These are phyloP conservation scores for Podospora conica DNA, from an alignment of 495 filamentous ascomycete species.

Conservation along the genomic window DNA sequence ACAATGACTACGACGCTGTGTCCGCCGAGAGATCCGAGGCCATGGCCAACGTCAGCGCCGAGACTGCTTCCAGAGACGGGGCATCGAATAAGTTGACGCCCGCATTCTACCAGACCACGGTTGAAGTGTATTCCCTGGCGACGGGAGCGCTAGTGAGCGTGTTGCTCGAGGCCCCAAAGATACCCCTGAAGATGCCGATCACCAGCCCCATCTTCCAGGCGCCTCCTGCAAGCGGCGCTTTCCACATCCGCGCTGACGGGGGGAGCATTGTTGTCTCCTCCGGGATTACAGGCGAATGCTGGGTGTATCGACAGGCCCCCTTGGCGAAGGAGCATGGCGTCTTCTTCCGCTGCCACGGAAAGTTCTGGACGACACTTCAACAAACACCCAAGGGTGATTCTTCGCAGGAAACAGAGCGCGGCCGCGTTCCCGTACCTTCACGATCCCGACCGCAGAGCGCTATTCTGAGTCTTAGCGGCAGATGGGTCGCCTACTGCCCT, in stretches of 20 bases:
- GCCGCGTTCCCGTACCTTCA: conserved; percentile 30
- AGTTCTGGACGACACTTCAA: conserved; percentile 80
- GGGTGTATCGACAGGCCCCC: conserved; percentile 54
- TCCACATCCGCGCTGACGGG: conserved; percentile 61
- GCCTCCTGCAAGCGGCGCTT: conserved; percentile 61
- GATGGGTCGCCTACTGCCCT: conserved; percentile 83
- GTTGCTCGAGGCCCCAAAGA: conserved; percentile 53
- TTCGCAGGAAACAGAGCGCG: conserved; percentile 40
- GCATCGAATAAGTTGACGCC: conserved; percentile 13
- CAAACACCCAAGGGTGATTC: conserved; percentile 40
- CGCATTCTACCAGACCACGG: conserved; percentile 68
- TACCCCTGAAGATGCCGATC: conserved; percentile 42
- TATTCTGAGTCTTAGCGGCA: conserved; percentile 66
- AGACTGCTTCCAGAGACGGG: conserved; percentile 17
- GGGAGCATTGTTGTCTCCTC: conserved; percentile 67
- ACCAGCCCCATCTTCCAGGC: conserved; percentile 49
- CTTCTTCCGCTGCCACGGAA: conserved; percentile 65
- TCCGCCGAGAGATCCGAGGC: conserved; percentile 36
- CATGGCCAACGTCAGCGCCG: conserved; percentile 26
- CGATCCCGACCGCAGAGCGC: conserved; percentile 48
- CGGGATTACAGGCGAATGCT: conserved; percentile 78
- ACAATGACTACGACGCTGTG: conserved; percentile 34
- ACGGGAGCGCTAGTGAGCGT: conserved; percentile 61
- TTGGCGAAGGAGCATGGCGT: conserved; percentile 25
- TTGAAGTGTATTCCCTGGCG: conserved; percentile 76